A percentile compares a stretch with the other conserved stretches of the same genome.
Evolutionary conservation across 768 basidiomycete species (phyloP).

Genomic region (Kwoniella heveanensis): DNA sequence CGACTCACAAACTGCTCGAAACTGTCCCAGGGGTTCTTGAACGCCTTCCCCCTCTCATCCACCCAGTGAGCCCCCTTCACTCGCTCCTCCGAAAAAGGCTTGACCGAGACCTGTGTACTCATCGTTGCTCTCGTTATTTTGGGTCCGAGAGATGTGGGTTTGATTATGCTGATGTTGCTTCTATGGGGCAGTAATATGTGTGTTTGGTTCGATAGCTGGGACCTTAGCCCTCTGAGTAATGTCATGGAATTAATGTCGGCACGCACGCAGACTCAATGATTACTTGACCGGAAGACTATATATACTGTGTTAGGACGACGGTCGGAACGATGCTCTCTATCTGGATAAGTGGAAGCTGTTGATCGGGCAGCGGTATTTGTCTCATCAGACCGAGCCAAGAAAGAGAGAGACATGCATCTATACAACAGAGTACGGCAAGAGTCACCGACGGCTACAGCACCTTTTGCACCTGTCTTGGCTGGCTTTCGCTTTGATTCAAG

Average conservation of each 20-base stretch:
- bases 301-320: no score
- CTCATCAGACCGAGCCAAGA: background rate
- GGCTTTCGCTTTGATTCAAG: no score
- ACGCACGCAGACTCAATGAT: no score
- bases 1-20: conserved; percentile 27
- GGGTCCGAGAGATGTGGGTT: background rate
- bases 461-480: no score
- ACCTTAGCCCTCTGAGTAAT: background rate
- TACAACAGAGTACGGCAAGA: no score
- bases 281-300: no score
- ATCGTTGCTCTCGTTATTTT: conserved; percentile 12
- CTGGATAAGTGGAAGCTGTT: no score
- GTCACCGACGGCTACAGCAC: no score
- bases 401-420: background rate
- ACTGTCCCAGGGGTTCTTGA: conserved; percentile 49
- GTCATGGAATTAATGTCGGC: background rate
- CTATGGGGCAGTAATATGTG: background rate
- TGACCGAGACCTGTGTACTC: conserved; percentile 7
- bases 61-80: conserved; percentile 42
- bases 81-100: conserved; percentile 1
- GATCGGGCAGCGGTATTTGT: background rate
- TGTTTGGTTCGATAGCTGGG: background rate
- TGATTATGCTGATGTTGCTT: background rate
- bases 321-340: no score
- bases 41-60: conserved; percentile 39